A percentile compares a stretch with the other conserved stretches of the same genome.
Conservation (phyloP, 768 basidiomycete species). For the Xanthoconium stramineum region DNA sequence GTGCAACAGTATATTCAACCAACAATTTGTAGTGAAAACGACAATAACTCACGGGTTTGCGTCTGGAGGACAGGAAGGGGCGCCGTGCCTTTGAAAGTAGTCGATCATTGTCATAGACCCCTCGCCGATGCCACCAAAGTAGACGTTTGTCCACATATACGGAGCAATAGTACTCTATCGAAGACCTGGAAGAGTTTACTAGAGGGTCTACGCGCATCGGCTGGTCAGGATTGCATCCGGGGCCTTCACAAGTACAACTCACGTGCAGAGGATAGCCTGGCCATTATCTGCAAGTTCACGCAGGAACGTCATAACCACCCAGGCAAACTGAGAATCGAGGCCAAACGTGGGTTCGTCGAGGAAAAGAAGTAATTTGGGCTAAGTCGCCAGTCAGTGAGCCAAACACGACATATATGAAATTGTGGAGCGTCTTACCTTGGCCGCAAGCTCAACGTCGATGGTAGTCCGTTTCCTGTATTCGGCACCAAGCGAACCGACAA, state of each 20-base stretch:
- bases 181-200: conserved; percentile 46
- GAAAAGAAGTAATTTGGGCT: conserved; percentile 51
- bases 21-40: too few species aligned
- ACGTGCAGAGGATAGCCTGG: conserved; percentile 56
- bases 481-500: conserved; percentile 53
- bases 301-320: conserved; percentile 47
- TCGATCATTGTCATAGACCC: conserved; percentile 18
- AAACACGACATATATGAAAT: not conserved
- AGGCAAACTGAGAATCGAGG: conserved; percentile 51
- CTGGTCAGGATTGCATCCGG: not conserved
- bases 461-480: conserved; percentile 56
- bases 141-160: conserved; percentile 63
- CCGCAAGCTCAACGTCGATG: conserved; percentile 59
- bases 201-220: not conserved
- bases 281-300: conserved; percentile 52
- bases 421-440: conserved; percentile 37
- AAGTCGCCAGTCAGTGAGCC: not conserved
- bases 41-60: conserved; percentile 24
- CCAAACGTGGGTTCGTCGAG: conserved; percentile 61
- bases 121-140: conserved; percentile 49
- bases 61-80: conserved; percentile 11
- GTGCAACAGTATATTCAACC: not conserved
- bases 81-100: conserved; percentile 27
- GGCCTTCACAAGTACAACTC: conserved; percentile 16
- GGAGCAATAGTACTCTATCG: conserved; percentile 48